A percentile compares a stretch with the other conserved stretches of the same genome.
These are phyloP conservation scores for Ascochyta lentis DNA, from an alignment of 2,329 filamentous ascomycete species.

Conservation along the genomic window DNA sequence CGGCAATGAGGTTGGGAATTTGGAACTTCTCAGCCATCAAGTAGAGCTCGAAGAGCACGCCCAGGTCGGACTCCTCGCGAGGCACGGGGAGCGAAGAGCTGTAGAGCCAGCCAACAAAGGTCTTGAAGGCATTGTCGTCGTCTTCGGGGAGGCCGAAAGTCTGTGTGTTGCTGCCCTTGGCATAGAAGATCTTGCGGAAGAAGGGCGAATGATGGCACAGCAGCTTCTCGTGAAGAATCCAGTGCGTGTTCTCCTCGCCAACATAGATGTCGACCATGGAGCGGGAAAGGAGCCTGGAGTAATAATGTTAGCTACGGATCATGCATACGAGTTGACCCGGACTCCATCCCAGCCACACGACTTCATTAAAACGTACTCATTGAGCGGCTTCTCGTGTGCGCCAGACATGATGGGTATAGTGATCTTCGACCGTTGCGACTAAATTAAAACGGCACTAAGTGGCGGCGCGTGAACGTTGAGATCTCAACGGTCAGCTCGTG, in stretches of 20 bases:
- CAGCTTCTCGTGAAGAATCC: constrained; percentile 63
- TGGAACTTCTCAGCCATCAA: constrained; percentile 62
- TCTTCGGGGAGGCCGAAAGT: constrained; percentile 60
- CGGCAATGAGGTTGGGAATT: constrained; percentile 55
- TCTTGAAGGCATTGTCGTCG: constrained; percentile 59
- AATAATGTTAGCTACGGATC: neutral
- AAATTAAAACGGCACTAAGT: constrained; percentile 22
- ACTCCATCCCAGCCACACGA: neutral
- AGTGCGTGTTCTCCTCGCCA: constrained; percentile 61
- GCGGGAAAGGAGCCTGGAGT: constrained; percentile 58
- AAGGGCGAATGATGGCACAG: constrained; percentile 62
- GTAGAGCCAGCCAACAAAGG: constrained; percentile 64
- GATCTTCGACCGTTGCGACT: constrained; percentile 25
- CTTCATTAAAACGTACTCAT: constrained; percentile 35
- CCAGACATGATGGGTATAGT: constrained; percentile 32
- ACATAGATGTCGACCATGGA: constrained; percentile 65
- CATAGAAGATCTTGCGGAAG: constrained; percentile 61
- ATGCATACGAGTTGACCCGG: neutral
- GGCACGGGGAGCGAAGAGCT: constrained; percentile 55
- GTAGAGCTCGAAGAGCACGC: constrained; percentile 60
- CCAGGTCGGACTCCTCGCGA: constrained; percentile 58
- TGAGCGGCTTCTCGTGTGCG: constrained; percentile 41
- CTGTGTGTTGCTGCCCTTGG: constrained; percentile 43
- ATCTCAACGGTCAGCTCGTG: constrained; percentile 18
- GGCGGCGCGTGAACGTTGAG: constrained; percentile 15